Evolutionary conservation across 768 basidiomycete species (phyloP), one percentile per base, ranked within the genome.

Genomic region (Leccinum imitatum): DNA sequence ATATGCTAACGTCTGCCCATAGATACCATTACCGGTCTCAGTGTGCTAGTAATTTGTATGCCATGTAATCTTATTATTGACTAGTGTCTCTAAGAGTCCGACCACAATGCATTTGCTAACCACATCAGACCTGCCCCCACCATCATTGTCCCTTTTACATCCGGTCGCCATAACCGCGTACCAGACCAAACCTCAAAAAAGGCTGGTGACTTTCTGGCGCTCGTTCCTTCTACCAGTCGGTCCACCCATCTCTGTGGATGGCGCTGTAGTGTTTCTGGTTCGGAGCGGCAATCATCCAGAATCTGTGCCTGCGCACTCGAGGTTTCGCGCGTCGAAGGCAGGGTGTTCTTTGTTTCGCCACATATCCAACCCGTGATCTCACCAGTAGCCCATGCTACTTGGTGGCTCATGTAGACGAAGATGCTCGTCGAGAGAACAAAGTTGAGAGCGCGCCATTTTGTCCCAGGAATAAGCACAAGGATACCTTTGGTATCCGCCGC

Each of bases 401-500:
- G 83, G 71, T 95, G 82, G 59, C 84, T 89, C 33, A 95, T 70
- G 74, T 87, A 95, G 64, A 95, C 74, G 75, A 96, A 97, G 69
- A 91, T 80, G 33, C 85, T 74, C 15, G 87, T 86, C 15, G 91
- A 89, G 50, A 95, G 65, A 30, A 91, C 69, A 61, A 94, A 84
- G 73, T 95, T 97, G 65, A 90, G 50, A n/a, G 85, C 80, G 27
- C 93, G 82, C 82, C 87, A 89, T 48, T 71, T 73, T 1, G 84
- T 85, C 14, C 90, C 89, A 0, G 92, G 92, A 48, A 95, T 76
- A 53, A 95, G 82, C 52, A 93, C 74, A 23, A 96, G 80, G 59
- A 95, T 79, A 17, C 90, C 89, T 71, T 90, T 90, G 33, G 88
- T 91, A 67, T 94, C 91, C 4, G 81, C 90, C 0, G 90, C 93